phyloP scores from a whole-genome alignment of 768 basidiomycete species.

The Agrocybe pediades region DNA sequence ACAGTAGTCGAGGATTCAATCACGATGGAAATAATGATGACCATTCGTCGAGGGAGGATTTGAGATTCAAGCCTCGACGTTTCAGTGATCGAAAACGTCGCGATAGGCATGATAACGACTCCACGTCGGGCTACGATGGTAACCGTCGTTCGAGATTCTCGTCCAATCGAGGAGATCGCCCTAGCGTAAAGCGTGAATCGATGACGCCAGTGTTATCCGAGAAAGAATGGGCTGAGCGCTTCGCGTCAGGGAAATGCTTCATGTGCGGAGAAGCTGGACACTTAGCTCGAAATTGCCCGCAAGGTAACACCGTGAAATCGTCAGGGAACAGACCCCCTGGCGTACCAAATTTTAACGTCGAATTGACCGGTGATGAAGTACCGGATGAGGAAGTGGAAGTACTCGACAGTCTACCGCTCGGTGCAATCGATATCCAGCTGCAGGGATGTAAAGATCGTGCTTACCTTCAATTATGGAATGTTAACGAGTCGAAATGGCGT shows the following conservation, averaged over 20 bases:
- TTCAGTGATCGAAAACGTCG: no score
- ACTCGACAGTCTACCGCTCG: conserved; percentile 12
- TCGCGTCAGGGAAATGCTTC: conserved; percentile 21
- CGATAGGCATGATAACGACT: no score
- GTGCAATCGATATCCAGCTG: background rate
- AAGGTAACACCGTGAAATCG: conserved; percentile 9
- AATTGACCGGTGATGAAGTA: background rate
- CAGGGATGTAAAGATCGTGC: background rate
- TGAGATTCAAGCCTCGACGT: no score
- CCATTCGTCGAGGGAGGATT: no score
- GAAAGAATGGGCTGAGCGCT: conserved; percentile 13
- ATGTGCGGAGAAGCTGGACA: conserved; percentile 21
- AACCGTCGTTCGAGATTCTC: no score
- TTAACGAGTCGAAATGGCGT: background rate
- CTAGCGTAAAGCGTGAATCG: background rate
- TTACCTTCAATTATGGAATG: background rate
- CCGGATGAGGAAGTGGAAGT: conserved; percentile 7
- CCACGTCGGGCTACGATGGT: no score
- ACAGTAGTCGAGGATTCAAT: no score
- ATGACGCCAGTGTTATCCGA: conserved; percentile 1
- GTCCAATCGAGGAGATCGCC: no score
- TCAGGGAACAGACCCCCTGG: conserved; percentile 21
- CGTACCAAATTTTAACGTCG: conserved; percentile 15
- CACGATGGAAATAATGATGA: no score
- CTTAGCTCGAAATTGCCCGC: conserved; percentile 23